Base-by-base conservation (phyloP, 2,329 filamentous ascomycete species). In the Berkeleyomyces basicola region DNA sequence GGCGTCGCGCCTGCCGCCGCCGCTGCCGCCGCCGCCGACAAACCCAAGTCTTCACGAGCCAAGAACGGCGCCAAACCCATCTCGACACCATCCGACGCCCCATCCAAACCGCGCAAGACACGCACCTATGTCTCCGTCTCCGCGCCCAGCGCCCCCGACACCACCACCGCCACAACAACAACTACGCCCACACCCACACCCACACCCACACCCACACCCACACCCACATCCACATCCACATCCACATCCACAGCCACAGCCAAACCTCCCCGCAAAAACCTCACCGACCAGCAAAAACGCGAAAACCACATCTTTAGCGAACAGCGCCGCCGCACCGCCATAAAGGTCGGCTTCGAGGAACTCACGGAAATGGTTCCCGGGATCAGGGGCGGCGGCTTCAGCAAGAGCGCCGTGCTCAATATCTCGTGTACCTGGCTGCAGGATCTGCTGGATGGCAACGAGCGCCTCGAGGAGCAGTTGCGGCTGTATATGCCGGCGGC, bases 261-360 rank as follows among this genome's bases (percentile, higher is more conserved):
- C 16, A 84, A 83, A 68, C 64, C 74, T 1, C 70, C 77, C 2
- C 74, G 86, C 36, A 86, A 85, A 70, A 95, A 95, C 68, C 83
- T 93, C 3, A 82, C 84, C 0, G 87, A 92, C 67, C 84, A 87
- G 65, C 87, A 93, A 72, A 93, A 92, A 73, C 79, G 88, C 55
- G 85, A 85, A 69, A 95, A 96, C 67, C 89, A 95, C 70, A 93
- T 95, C 67, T 79, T 85, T 61, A 93, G 89, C 61, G 90, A 95
- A 70, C 88, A 95, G 74, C 95, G 93, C 72, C 81, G 90, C 42
- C 80, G 90, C 58, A 89, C 88, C 36, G 76, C 90, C 57, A 92
- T 92, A 69, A 87, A 90, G 70, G 81, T 87, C 67, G 88, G 88
- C 0, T 95, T 92, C 68, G 86, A 90, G 51, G 87, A 92, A 64